phyloP scores from a whole-genome alignment of 176 grass and related monocot species.

The Cymbopogon citratus region DNA sequence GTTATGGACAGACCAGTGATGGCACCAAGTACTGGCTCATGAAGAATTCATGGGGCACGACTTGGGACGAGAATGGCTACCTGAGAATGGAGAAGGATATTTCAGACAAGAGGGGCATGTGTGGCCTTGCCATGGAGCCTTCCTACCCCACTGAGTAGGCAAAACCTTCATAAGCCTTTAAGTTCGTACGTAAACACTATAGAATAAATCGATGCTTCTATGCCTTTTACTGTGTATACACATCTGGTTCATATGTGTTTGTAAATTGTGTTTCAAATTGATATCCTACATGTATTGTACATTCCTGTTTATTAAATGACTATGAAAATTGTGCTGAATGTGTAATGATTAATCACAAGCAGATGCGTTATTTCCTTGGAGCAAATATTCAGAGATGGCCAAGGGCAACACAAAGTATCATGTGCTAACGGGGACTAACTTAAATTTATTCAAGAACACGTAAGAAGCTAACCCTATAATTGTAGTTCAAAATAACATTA shows the following conservation, averaged over 20 bases:
- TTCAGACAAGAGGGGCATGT: background rate
- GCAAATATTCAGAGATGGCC: background rate
- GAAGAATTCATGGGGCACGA: background rate
- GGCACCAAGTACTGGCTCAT: background rate
- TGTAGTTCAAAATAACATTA: too few relatives aligned
- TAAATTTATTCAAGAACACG: too few relatives aligned
- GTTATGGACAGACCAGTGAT: background rate
- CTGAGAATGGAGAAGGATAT: background rate
- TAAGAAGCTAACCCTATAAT: too few relatives aligned
- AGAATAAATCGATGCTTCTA: background rate
- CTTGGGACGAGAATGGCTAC: background rate
- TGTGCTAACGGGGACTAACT: too few relatives aligned
- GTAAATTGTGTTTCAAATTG: background rate
- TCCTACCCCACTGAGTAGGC: conserved; percentile 12
- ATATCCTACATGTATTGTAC: background rate
- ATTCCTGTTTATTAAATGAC: background rate
- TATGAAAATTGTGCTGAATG: background rate
- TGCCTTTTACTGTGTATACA: background rate
- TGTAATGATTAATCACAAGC: background rate
- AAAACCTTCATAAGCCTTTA: too few relatives aligned
- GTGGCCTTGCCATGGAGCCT: background rate
- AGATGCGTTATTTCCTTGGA: background rate
- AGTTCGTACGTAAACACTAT: background rate
- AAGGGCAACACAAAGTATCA: background rate
- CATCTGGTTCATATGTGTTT: background rate